phyloP scores from a whole-genome alignment of 257 asterid species.

The Nemophila menziesii region DNA sequence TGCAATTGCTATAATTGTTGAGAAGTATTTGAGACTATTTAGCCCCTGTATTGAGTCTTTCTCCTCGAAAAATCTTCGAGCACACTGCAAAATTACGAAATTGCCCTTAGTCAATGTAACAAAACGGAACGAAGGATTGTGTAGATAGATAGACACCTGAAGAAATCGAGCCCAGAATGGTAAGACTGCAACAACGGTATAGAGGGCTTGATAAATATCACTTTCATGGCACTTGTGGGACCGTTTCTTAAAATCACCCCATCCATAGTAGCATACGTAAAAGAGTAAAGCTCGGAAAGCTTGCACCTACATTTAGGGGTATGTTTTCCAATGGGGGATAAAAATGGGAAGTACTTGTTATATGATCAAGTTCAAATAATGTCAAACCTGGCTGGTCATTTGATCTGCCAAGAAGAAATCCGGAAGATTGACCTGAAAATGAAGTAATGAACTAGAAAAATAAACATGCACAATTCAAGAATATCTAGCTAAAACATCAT shows the following conservation, averaged over 20 bases:
- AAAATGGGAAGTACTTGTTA: too few species aligned
- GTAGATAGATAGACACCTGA: constrained; percentile 29
- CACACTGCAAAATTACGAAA: constrained; percentile 23
- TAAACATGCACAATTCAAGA: background rate
- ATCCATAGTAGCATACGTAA: constrained; percentile 46
- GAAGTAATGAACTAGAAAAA: background rate
- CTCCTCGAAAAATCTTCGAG: constrained; percentile 52
- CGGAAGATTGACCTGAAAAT: constrained; percentile 46
- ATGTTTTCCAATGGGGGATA: background rate
- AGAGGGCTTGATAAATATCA: constrained; percentile 15
- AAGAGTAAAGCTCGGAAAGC: constrained; percentile 51
- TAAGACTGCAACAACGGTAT: constrained; percentile 38
- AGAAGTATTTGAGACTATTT: constrained; percentile 43
- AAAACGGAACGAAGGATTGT: constrained; percentile 8
- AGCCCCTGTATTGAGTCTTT: constrained; percentile 29
- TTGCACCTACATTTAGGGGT: constrained; percentile 41
- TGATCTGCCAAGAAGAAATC: constrained; percentile 93
- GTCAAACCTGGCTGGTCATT: constrained; percentile 81
- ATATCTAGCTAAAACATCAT: too few species aligned
- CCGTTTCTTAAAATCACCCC: constrained; percentile 42
- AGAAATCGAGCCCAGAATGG: constrained; percentile 49
- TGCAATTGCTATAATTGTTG: constrained; percentile 51
- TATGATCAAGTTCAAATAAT: background rate
- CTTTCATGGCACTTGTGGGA: constrained; percentile 22
- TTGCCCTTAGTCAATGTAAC: constrained; percentile 22